These are phyloP conservation scores for Tuber brumale DNA, from an alignment of 495 filamentous ascomycete genomes.

Conservation along the genomic window DNA sequence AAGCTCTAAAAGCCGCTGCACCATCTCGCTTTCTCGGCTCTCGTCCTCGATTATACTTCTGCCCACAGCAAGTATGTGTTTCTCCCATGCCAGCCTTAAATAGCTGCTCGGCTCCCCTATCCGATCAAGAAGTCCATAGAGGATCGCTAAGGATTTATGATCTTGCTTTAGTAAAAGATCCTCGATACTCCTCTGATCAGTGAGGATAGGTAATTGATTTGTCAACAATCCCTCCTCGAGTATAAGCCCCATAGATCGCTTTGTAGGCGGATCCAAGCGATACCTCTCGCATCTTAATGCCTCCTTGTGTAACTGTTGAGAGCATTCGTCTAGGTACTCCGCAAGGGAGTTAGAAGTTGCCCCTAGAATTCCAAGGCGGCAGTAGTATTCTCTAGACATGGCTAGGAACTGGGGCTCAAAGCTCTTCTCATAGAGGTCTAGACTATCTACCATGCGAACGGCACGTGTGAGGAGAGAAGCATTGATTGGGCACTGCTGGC, in stretches of 20 bases:
- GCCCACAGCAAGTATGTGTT: slow-evolving; percentile 72
- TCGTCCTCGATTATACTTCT: slow-evolving; percentile 72
- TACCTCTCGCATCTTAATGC: slow-evolving; percentile 66
- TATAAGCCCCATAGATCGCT: slow-evolving; percentile 61
- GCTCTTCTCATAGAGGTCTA: slow-evolving; percentile 66
- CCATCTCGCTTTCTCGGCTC: slow-evolving; percentile 74
- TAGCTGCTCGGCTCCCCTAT: slow-evolving; percentile 56
- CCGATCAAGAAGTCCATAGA: slow-evolving; percentile 67
- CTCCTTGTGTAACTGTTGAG: slow-evolving; percentile 62
- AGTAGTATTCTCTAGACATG: slow-evolving; percentile 59
- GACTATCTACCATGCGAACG: slow-evolving; percentile 71
- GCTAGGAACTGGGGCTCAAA: slow-evolving; percentile 71
- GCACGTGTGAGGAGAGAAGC: slow-evolving; percentile 58
- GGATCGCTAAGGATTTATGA: slow-evolving; percentile 59
- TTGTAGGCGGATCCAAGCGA: slow-evolving; percentile 73
- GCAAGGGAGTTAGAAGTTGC: slow-evolving; percentile 54
- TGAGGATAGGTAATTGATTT: slow-evolving; percentile 55
- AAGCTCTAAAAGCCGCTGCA: slow-evolving; percentile 70
- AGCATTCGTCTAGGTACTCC: slow-evolving; percentile 62
- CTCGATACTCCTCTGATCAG: slow-evolving; percentile 57
- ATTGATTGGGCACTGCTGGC: slow-evolving; percentile 50
- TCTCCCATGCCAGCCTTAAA: slow-evolving; percentile 64
- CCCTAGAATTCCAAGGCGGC: slow-evolving; percentile 58
- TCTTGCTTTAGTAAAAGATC: slow-evolving; percentile 62
- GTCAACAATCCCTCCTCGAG: slow-evolving; percentile 63